These are phyloP conservation scores for Trichoderma sp. DNA, from an alignment of 2,329 filamentous ascomycete species.

Conservation along the genomic window DNA sequence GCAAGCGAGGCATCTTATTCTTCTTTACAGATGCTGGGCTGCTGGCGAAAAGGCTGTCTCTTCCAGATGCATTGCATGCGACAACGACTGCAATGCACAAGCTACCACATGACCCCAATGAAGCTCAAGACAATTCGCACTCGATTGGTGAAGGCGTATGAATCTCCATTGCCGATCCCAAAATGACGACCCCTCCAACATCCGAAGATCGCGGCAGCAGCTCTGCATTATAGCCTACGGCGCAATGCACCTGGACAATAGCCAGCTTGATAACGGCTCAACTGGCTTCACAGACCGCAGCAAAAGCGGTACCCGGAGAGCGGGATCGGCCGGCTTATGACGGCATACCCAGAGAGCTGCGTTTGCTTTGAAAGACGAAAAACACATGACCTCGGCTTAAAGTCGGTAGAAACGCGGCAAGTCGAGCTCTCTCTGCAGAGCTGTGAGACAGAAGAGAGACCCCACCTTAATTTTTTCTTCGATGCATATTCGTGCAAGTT, in stretches of 20 bases:
- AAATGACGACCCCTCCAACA: not conserved
- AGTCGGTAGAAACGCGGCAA: slow-evolving; percentile 33
- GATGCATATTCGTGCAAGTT: slow-evolving; percentile 3
- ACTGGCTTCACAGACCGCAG: not conserved
- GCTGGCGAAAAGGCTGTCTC: not conserved
- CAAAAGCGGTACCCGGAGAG: not conserved
- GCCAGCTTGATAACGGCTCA: not conserved
- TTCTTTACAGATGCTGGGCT: not conserved
- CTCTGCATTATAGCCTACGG: not conserved
- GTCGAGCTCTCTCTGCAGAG: not conserved
- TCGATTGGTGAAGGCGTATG: not conserved
- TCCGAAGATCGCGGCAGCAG: not conserved
- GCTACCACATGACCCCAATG: not conserved
- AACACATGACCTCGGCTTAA: slow-evolving; percentile 32
- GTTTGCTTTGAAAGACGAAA: slow-evolving; percentile 8
- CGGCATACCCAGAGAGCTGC: slow-evolving; percentile 35
- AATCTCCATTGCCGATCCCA: not conserved
- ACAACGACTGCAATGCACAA: not conserved
- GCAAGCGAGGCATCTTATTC: not conserved
- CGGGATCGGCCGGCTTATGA: slow-evolving; percentile 34
- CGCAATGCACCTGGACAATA: not conserved
- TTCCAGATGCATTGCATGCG: too few species aligned
- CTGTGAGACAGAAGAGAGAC: not conserved
- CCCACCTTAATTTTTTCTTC: slow-evolving; percentile 1
- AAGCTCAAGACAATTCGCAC: not conserved